Conservation (phyloP, 1,284 basidiomycete species). For the Tilletia caries region DNA sequence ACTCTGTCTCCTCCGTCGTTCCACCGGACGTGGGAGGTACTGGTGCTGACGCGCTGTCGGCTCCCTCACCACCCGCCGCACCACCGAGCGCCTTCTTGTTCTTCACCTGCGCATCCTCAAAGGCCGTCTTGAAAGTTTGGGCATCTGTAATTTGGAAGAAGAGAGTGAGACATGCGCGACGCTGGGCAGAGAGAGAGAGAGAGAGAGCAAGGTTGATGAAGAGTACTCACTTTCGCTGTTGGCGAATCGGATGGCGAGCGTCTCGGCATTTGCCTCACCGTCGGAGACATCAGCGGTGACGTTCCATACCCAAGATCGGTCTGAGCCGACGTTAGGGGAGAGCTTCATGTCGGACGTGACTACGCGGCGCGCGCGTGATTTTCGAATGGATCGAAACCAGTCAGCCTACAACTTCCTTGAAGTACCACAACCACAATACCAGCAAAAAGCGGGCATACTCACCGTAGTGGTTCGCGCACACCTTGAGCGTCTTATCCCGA, state of each 20-base stretch:
- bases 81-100: slow-evolving; percentile 31
- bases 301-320: slow-evolving; percentile 95
- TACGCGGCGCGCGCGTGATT: slow-evolving; percentile 57
- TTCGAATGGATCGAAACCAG: too few species aligned
- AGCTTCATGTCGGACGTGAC: slow-evolving; percentile 88
- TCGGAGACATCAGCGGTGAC: slow-evolving; percentile 85
- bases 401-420: too few species aligned
- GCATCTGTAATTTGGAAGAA: slow-evolving; percentile 31
- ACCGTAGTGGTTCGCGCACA: slow-evolving; percentile 98
- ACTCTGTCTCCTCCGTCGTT: slow-evolving; percentile 20
- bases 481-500: slow-evolving; percentile 98
- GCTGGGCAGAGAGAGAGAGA: too few species aligned
- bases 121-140: slow-evolving; percentile 50
- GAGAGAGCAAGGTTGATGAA: too few species aligned
- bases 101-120: slow-evolving; percentile 43
- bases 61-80: neutral
- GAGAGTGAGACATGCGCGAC: too few species aligned
- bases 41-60: neutral
- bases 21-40: slow-evolving; percentile 23
- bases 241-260: slow-evolving; percentile 95
- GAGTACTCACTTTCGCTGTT: slow-evolving; percentile 87
- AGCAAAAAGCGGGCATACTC: slow-evolving; percentile 56
- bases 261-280: slow-evolving; percentile 80
- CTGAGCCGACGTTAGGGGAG: slow-evolving; percentile 96
- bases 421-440: too few species aligned